phyloP scores from a whole-genome alignment of 2,329 filamentous ascomycete genomes.

The Epichloe coenophiala region DNA sequence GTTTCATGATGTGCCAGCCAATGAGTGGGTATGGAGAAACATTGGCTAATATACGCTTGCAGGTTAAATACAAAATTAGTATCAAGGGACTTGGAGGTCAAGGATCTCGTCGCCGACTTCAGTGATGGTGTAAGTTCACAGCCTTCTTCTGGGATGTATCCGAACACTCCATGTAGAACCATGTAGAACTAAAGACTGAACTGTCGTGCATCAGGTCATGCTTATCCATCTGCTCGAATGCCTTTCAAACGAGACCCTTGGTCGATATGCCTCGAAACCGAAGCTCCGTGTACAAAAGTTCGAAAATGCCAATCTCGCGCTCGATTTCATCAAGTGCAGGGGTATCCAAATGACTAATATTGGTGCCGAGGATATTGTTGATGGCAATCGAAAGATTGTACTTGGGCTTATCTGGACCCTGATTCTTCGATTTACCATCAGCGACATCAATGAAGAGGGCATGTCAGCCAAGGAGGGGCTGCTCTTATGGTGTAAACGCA shows the following conservation, averaged over 20 bases:
- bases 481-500: slow-evolving; percentile 92
- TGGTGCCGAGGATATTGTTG: slow-evolving; percentile 93
- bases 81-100: slow-evolving; percentile 62
- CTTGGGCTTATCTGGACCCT: slow-evolving; percentile 95
- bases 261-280: slow-evolving; percentile 90
- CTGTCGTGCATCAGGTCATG: slow-evolving; percentile 48
- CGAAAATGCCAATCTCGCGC: slow-evolving; percentile 92
- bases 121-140: slow-evolving; percentile 69
- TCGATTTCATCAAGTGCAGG: slow-evolving; percentile 82
- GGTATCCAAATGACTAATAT: slow-evolving; percentile 98
- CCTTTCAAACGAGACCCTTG: slow-evolving; percentile 84
- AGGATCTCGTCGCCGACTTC: slow-evolving; percentile 78
- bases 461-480: slow-evolving; percentile 95
- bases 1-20: not conserved
- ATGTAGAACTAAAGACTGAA: slow-evolving; percentile 2
- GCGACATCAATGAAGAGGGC: slow-evolving; percentile 94
- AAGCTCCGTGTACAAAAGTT: slow-evolving; percentile 94
- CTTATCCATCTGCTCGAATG: slow-evolving; percentile 96
- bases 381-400: slow-evolving; percentile 96
- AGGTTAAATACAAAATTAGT: slow-evolving; percentile 96
- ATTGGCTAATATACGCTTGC: not conserved
- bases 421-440: slow-evolving; percentile 96
- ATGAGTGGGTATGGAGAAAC: not conserved
- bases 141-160: not conserved
- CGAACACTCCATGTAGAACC: slow-evolving; percentile 4